Percentiles rank a stretch among this genome's conserved stretches.
Conservation (phyloP, 495 filamentous ascomycete genomes). For the Aspergillus sclerotioniger region DNA sequence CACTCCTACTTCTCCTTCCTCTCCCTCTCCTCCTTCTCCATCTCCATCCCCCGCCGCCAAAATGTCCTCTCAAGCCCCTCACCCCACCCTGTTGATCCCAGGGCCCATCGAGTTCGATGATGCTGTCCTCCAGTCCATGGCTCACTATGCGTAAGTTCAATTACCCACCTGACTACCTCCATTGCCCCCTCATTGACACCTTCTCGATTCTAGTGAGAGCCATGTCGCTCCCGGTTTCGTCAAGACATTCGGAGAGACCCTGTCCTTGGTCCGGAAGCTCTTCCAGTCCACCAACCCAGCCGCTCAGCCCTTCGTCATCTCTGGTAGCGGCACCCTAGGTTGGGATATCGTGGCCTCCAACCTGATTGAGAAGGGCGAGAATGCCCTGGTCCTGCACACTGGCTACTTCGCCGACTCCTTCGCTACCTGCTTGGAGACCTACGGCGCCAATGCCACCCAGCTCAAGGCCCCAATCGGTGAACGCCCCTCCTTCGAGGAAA, state of each 20-base stretch:
- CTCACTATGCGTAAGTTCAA: conserved; percentile 79
- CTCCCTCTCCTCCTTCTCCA: conserved; percentile 6
- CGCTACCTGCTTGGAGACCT: conserved; percentile 83
- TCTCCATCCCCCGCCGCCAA: conserved; percentile 30
- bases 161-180: background rate
- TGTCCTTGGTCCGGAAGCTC: conserved; percentile 84
- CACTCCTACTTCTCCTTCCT: conserved; percentile 20
- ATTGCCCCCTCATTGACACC: background rate
- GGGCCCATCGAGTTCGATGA: conserved; percentile 99
- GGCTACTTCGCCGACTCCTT: conserved; percentile 98
- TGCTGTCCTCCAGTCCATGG: conserved; percentile 92
- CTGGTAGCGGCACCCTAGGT: conserved; percentile 91
- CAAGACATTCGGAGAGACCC: conserved; percentile 82
- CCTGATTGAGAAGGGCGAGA: conserved; percentile 80
- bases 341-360: conserved; percentile 96
- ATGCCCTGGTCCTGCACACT: conserved; percentile 88
- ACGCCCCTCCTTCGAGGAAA: conserved; percentile 79
- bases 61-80: conserved; percentile 78
- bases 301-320: conserved; percentile 88
- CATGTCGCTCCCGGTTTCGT: conserved; percentile 89
- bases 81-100: conserved; percentile 86
- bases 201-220: conserved; percentile 65
- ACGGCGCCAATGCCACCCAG: conserved; percentile 85
- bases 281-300: conserved; percentile 81
- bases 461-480: conserved; percentile 86